phyloP scores from a whole-genome alignment of 2,329 filamentous ascomycete species.

The Arthrinium puccinioides region DNA sequence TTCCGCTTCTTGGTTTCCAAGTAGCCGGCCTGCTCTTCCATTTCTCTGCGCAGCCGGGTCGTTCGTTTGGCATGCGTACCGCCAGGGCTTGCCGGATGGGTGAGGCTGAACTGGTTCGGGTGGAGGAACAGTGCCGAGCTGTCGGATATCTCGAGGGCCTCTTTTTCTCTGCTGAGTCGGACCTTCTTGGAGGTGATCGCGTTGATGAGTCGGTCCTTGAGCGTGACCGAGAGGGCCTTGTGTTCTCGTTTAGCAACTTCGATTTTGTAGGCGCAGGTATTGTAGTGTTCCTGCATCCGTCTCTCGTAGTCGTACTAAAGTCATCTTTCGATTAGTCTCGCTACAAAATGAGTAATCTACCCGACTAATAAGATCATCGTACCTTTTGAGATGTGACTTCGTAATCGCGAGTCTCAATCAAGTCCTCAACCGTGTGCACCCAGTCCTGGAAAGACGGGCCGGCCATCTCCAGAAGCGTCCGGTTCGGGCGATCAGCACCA shows the following conservation, averaged over 20 bases:
- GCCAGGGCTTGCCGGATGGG: conserved; percentile 57
- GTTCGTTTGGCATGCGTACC: conserved; percentile 57
- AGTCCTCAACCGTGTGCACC: conserved; percentile 77
- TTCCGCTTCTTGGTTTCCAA: conserved; percentile 56
- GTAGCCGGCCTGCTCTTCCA: conserved; percentile 49
- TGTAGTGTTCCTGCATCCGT: conserved; percentile 51
- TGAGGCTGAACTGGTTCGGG: conserved; percentile 60
- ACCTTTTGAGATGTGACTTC: conserved; percentile 78
- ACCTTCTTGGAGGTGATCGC: conserved; percentile 58
- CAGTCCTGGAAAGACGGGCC: conserved; percentile 83
- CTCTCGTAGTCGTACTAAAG: conserved; percentile 56
- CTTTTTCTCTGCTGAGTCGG: conserved; percentile 58
- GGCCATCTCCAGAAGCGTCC: conserved; percentile 63
- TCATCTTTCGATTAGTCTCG: too few species aligned
- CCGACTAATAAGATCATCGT: too few species aligned
- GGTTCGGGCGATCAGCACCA: conserved; percentile 29
- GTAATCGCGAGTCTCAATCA: conserved; percentile 80
- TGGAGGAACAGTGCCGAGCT: conserved; percentile 58
- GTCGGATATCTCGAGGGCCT: conserved; percentile 60
- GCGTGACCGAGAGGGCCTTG: conserved; percentile 48
- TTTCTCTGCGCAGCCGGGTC: conserved; percentile 53
- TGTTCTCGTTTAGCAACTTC: conserved; percentile 58
- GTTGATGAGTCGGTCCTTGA: conserved; percentile 62
- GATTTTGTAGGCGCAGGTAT: conserved; percentile 53
- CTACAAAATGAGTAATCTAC: too few species aligned